Evolutionary conservation across 805 yeast species (phyloP).

Genomic region (Sungouiozyma intestinalis): DNA sequence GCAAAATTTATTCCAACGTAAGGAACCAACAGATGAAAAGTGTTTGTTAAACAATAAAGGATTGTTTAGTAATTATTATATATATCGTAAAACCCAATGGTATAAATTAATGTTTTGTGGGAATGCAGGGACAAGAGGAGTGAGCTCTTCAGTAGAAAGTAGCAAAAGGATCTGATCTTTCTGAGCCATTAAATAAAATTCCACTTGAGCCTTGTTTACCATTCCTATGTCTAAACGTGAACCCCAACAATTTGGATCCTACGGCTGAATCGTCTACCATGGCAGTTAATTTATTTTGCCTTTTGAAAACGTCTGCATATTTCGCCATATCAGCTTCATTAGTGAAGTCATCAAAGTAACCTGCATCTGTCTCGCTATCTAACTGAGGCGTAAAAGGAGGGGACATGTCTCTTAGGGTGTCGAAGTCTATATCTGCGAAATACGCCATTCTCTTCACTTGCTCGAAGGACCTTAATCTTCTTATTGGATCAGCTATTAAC

Average conservation of each 20-base stretch:
- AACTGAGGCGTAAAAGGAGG: conserved; percentile 97
- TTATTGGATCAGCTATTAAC: conserved; percentile 68
- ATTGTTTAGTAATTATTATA: no score
- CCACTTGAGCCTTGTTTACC: conserved; percentile 32
- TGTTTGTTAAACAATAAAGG: no score
- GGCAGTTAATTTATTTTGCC: conserved; percentile 76
- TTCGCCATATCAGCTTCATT: conserved; percentile 96
- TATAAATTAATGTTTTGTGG: no score
- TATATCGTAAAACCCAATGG: not conserved
- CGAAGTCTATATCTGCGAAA: conserved; percentile 79
- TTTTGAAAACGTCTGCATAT: conserved; percentile 92
- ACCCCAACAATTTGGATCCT: conserved; percentile 78
- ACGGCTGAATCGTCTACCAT: conserved; percentile 45
- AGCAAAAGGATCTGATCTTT: conserved; percentile 30
- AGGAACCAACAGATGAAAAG: no score
- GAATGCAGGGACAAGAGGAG: not conserved
- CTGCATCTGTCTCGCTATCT: conserved; percentile 96
- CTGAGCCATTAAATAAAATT: conserved; percentile 27
- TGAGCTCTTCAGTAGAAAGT: conserved; percentile 22
- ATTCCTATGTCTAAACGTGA: conserved; percentile 80
- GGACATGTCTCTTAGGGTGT: conserved; percentile 48
- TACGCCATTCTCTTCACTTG: conserved; percentile 75
- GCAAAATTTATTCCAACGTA: no score
- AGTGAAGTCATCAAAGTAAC: conserved; percentile 94
- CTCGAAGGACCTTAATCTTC: conserved; percentile 65